Base-by-base conservation (phyloP, 768 basidiomycete genomes). In the Flagelloscypha sp. region DNA sequence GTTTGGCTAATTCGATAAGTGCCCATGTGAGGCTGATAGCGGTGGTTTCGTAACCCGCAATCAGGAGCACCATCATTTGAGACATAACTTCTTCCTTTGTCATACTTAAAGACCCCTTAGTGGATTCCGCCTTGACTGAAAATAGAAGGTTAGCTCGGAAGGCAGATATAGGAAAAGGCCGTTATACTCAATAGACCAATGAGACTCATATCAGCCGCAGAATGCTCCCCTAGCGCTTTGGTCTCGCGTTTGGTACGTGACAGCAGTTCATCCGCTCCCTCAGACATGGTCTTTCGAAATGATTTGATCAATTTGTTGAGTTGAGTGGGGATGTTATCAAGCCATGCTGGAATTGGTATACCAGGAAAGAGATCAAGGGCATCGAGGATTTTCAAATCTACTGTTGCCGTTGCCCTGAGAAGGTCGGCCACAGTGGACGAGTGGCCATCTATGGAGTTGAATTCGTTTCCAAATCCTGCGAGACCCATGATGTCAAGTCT, bases 401-500 rank as follows among this genome's bases (percentile, higher is more conserved):
- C 41, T 17, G 33, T 47, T 5, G 53, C 53, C 29, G 66, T 58
- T 0, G 55, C 48, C 11, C 65, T 62, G 19, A 72, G 68, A 2
- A 59, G 55, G 4, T 63, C 56, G 2, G 61, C 55, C 12, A 76
- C 58, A 2, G 56, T 42, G 4, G 68, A 57, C 18, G 48, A 49
- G 36, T 68, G 61, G 5, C 74, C 74, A 10, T 70, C 63, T 4
- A 78, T 57, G 0, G 69, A 52, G 10, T 64, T 64, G 41, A 79
- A 79, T 45, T 75, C 59, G 44, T 78, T 68, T 5, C 70, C 68
- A 38, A 78, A 79, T 0, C 74, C 73, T 5, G 72, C 73, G 23
- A 77, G 68, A 9, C 76, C 74, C 33, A 79, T 60, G 1, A 60
- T 65, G 44, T 79, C 77, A 3, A 79, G 56, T 9, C 74, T 76